Percentiles rank a stretch among this genome's conserved stretches.
Evolutionary conservation across 2,329 filamentous ascomycete species (phyloP).

Genomic region (Stromatinia cepivora): DNA sequence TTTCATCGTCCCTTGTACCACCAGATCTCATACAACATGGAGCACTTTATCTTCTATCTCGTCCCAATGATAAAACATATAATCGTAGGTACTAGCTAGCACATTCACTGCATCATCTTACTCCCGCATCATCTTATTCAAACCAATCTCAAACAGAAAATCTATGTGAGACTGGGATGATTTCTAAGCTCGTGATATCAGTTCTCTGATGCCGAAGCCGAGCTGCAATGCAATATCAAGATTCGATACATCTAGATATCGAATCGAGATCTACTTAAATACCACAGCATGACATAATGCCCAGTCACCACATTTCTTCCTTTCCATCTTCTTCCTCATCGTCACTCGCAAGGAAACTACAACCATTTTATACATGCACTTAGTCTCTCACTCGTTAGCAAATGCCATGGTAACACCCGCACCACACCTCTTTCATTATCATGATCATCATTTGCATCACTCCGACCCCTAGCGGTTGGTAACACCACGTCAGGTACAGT

Average conservation of each 20-base stretch:
- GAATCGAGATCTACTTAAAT: not conserved
- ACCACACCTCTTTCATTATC: too few species aligned
- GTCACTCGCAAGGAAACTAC: too few species aligned
- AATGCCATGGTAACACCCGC: too few species aligned
- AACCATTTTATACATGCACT: too few species aligned
- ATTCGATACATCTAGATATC: not conserved
- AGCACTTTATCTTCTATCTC: not conserved
- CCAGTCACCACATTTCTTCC: too few species aligned
- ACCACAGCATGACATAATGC: too few species aligned
- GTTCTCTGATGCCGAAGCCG: not conserved
- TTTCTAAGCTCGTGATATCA: not conserved
- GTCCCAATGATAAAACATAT: not conserved
- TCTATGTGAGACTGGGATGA: not conserved
- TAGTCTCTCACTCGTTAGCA: too few species aligned
- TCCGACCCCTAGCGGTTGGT: too few species aligned
- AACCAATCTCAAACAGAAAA: not conserved
- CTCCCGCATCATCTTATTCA: not conserved
- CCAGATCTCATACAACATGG: not conserved
- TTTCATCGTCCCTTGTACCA: not conserved
- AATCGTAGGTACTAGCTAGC: not conserved
- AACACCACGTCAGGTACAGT: too few species aligned
- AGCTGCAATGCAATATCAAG: not conserved
- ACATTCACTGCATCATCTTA: not conserved
- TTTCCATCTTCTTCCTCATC: too few species aligned
- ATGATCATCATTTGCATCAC: too few species aligned